Percentiles rank a stretch among this genome's conserved stretches.
phyloP scores from a whole-genome alignment of 1,139 yeast species.

The Diutina pseudorugosa region DNA sequence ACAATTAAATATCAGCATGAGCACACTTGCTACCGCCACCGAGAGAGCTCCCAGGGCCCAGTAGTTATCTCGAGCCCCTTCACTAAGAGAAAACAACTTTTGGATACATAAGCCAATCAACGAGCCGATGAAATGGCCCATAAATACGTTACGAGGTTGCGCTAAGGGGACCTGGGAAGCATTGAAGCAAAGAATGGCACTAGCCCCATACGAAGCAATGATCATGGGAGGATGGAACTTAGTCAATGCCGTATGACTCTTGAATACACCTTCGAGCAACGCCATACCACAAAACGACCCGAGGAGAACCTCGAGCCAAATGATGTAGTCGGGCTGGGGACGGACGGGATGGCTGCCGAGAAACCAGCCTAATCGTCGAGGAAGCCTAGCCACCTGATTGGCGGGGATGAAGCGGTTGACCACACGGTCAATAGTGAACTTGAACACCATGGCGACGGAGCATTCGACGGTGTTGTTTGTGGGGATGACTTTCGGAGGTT shows the following conservation, averaged over 20 bases:
- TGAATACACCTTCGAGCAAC: slow-evolving; percentile 38
- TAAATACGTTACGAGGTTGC: slow-evolving; percentile 50
- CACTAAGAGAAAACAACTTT: slow-evolving; percentile 38
- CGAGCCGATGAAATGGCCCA: slow-evolving; percentile 46
- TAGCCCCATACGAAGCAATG: slow-evolving; percentile 55
- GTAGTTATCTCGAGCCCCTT: slow-evolving; percentile 28
- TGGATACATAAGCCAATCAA: slow-evolving; percentile 43
- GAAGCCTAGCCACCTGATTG: slow-evolving; percentile 18
- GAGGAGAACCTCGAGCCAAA: slow-evolving; percentile 37
- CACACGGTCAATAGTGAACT: slow-evolving; percentile 26
- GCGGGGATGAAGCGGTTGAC: slow-evolving; percentile 19
- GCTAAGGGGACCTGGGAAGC: slow-evolving; percentile 47
- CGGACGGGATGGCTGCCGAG: slow-evolving; percentile 21
- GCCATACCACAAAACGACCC: slow-evolving; percentile 43
- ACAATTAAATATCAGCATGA: slow-evolving; percentile 45
- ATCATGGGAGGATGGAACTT: slow-evolving; percentile 37
- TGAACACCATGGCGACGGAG: slow-evolving; percentile 13
- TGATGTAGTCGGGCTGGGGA: slow-evolving; percentile 25
- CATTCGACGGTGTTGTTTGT: background rate
- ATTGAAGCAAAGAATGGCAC: slow-evolving; percentile 52
- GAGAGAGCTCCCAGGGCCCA: slow-evolving; percentile 55
- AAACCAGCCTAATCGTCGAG: slow-evolving; percentile 17
- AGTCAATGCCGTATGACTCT: slow-evolving; percentile 30
- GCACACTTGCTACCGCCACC: slow-evolving; percentile 43
- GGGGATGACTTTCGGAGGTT: background rate